Evolutionary conservation across 768 basidiomycete genomes (phyloP), one percentile per base, ranked within the genome.

Genomic region (Termitomyces sp.): DNA sequence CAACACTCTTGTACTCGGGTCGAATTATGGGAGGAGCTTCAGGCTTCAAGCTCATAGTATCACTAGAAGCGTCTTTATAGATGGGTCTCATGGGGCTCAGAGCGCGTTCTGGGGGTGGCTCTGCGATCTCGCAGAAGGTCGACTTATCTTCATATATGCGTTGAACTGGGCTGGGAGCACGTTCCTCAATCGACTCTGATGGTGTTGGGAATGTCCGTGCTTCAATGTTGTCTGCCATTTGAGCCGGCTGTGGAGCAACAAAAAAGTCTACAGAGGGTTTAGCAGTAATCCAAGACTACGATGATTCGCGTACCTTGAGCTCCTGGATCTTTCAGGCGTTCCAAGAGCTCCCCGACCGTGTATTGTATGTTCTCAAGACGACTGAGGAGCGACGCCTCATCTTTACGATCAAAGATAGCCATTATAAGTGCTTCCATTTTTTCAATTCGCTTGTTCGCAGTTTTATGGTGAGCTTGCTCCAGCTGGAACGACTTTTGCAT

Each of bases 281-380:
- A 33, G 44, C 25, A 31, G 20, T 3, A 35, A 49, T 29, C 23
- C 44, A 16, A 16, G 25, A 49, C 20, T 48, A 41, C 23, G 5
- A 20, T 40, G 38, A 38, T 29, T 43, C 5, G 35, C 48, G 42
- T 38, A 61, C 58, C 56, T 36, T n/a, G 33, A 52, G 64, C 64
- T 13, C 60, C 58, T 2, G 64, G 61, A 22, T 66, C 64, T 31
- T 58, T 66, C 9, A 45, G 32, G 25, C 62, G 57, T 33, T 66
- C 64, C 2, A 58, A 31, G 1, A 67, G 44, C 35, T 67, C 67
- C 25, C 60, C 66, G 1, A 68, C 53, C 0, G 52, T 51, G 25
- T 60, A 64, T 12, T 59, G 62, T 22, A 67, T 45, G n/a, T 48
- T 33, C 33, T 67, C 61, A 27, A 68, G 52, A 25, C 60, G 54